phyloP scores from a whole-genome alignment of 2,329 filamentous ascomycete genomes.

The Delphinella strobiligena region DNA sequence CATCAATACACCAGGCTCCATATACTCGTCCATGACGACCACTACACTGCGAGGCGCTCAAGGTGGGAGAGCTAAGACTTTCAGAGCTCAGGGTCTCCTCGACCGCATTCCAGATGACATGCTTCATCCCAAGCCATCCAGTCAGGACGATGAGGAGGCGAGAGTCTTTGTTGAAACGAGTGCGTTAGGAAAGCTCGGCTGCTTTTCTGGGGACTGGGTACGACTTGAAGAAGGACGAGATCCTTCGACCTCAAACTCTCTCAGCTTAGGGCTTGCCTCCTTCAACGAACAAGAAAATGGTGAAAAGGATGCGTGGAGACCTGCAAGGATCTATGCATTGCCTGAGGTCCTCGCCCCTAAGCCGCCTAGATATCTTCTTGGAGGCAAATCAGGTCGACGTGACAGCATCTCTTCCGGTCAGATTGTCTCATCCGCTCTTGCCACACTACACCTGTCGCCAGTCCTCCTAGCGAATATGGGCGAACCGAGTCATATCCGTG shows the following conservation, averaged over 20 bases:
- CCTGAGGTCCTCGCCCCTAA: slow-evolving; percentile 57
- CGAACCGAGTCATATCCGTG: slow-evolving; percentile 62
- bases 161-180: slow-evolving; percentile 84
- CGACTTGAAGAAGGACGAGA: slow-evolving; percentile 67
- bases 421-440: slow-evolving; percentile 40
- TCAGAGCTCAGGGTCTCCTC: slow-evolving; percentile 70
- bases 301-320: slow-evolving; percentile 56
- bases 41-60: slow-evolving; percentile 63
- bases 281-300: slow-evolving; percentile 48
- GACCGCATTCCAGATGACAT: slow-evolving; percentile 62
- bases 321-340: slow-evolving; percentile 78
- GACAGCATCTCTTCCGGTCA: slow-evolving; percentile 42
- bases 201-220: slow-evolving; percentile 97
- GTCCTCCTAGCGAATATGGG: slow-evolving; percentile 78
- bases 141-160: slow-evolving; percentile 77
- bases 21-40: slow-evolving; percentile 79
- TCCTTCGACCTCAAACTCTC: slow-evolving; percentile 40
- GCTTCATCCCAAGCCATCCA: slow-evolving; percentile 69
- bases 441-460: slow-evolving; percentile 66
- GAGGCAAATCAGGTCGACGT: slow-evolving; percentile 35
- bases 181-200: slow-evolving; percentile 77
- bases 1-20: slow-evolving; percentile 70
- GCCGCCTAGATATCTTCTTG: slow-evolving; percentile 39
- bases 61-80: slow-evolving; percentile 62
- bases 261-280: slow-evolving; percentile 57